Evolutionary conservation across 2,329 filamentous ascomycete genomes (phyloP).

Genomic region (Chrysoporthe deuterocubensis): DNA sequence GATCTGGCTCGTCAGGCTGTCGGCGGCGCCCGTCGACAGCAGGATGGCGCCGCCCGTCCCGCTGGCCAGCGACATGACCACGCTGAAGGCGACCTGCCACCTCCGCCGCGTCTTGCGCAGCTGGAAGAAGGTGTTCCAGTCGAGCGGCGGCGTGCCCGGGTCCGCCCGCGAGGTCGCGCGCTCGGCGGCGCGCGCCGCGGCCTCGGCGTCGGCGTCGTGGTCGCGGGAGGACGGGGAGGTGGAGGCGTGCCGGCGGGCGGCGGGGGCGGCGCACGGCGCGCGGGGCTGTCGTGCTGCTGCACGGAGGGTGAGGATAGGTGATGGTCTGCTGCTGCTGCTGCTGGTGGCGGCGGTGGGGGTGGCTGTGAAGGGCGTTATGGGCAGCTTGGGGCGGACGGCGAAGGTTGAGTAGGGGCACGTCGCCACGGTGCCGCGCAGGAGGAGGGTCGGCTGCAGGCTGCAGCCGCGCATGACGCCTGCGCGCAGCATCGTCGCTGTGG

Average conservation of each 20-base stretch:
- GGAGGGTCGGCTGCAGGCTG: slow-evolving; percentile 33
- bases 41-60: slow-evolving; percentile 67
- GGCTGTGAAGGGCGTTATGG: slow-evolving; percentile 29
- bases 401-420: slow-evolving; percentile 39
- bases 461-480: slow-evolving; percentile 37
- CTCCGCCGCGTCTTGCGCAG: slow-evolving; percentile 84
- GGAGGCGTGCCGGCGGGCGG: slow-evolving; percentile 35
- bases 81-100: slow-evolving; percentile 79
- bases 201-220: slow-evolving; percentile 30
- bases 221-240: slow-evolving; percentile 23
- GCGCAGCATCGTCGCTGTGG: slow-evolving; percentile 40
- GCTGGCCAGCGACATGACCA: slow-evolving; percentile 64
- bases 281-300: slow-evolving; percentile 16
- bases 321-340: slow-evolving; percentile 14
- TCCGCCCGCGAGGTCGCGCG: slow-evolving; percentile 31
- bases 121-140: slow-evolving; percentile 93
- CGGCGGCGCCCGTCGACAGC: slow-evolving; percentile 72
- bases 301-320: slow-evolving; percentile 26
- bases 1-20: slow-evolving; percentile 70
- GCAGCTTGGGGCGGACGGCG: slow-evolving; percentile 30
- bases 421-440: slow-evolving; percentile 35
- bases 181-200: slow-evolving; percentile 32
- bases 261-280: too few species aligned
- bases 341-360: slow-evolving; percentile 29
- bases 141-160: slow-evolving; percentile 51